phyloP scores from a whole-genome alignment of 768 basidiomycete genomes.

The Gelatoporia subvermispora region DNA sequence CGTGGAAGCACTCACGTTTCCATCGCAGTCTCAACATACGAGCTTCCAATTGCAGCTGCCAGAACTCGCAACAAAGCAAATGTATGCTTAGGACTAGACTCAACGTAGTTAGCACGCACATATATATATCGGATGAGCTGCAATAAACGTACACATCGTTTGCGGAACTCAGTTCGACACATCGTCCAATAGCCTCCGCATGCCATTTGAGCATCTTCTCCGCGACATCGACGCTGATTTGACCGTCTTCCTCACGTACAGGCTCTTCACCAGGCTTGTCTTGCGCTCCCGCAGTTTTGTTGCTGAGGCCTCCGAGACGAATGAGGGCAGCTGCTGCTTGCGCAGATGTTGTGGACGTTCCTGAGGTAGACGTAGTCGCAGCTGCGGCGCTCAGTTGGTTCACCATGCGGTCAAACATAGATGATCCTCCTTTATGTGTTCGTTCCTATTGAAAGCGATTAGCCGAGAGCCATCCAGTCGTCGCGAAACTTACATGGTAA shows the following conservation, averaged over 20 bases:
- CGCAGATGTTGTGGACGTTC: conserved; percentile 64
- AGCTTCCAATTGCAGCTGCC: conserved; percentile 78
- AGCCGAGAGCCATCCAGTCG: conserved; percentile 1
- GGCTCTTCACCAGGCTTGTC: conserved; percentile 51
- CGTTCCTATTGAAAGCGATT: conserved; percentile 38
- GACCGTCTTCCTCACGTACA: conserved; percentile 75
- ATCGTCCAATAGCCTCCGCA: conserved; percentile 92
- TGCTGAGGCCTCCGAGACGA: conserved; percentile 77
- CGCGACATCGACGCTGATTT: conserved; percentile 67
- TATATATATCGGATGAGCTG: background rate
- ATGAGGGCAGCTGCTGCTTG: conserved; percentile 86
- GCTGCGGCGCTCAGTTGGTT: conserved; percentile 81
- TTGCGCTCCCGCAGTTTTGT: conserved; percentile 8
- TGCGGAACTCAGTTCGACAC: conserved; percentile 79
- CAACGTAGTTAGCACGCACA: conserved; percentile 1
- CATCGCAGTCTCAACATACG: conserved; percentile 86
- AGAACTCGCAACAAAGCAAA: conserved; percentile 78
- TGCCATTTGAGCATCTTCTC: conserved; percentile 97
- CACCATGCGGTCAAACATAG: conserved; percentile 88
- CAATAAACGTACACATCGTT: conserved; percentile 72
- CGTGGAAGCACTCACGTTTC: conserved; percentile 66
- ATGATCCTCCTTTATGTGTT: conserved; percentile 56
- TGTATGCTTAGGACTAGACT: conserved; percentile 76
- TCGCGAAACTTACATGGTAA: conserved; percentile 68
- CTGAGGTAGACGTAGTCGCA: conserved; percentile 53